phyloP scores from a whole-genome alignment of 2,329 filamentous ascomycete genomes.

The Cladophialophora chaetospira region DNA sequence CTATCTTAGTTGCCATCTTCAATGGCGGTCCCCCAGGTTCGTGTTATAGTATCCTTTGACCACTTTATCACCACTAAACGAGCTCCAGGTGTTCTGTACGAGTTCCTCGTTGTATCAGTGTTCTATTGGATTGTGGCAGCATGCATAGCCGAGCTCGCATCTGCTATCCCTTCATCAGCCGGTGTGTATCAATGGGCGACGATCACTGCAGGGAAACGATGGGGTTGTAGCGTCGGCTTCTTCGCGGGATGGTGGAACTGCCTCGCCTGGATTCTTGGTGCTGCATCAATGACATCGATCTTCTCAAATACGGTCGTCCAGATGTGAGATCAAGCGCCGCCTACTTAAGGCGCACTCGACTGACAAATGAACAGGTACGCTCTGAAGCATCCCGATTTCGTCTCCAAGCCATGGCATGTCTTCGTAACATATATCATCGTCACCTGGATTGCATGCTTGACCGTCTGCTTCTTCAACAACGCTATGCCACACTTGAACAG shows the following conservation, averaged over 20 bases:
- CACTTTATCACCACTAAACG: not conserved
- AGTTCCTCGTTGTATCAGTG: constrained; percentile 55
- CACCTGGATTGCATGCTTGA: constrained; percentile 27
- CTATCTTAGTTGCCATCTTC: constrained; percentile 31
- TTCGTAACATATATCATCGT: constrained; percentile 59
- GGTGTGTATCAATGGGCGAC: constrained; percentile 65
- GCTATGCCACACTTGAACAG: constrained; percentile 37
- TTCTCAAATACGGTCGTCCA: constrained; percentile 60
- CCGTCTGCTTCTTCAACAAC: constrained; percentile 49
- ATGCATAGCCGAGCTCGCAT: constrained; percentile 62
- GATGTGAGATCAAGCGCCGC: constrained; percentile 62
- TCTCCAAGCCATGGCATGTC: constrained; percentile 58
- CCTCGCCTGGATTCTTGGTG: constrained; percentile 62
- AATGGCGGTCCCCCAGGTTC: constrained; percentile 28
- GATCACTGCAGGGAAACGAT: constrained; percentile 57
- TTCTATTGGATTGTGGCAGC: constrained; percentile 63
- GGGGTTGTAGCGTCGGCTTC: constrained; percentile 55
- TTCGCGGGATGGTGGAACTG: constrained; percentile 51
- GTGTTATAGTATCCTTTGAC: too few species aligned
- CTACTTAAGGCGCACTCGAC: not conserved
- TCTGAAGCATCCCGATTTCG: constrained; percentile 56
- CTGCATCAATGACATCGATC: constrained; percentile 61
- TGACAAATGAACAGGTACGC: constrained; percentile 45
- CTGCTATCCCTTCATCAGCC: constrained; percentile 61
- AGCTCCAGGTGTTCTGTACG: constrained; percentile 63